Conservation (phyloP, 208 protist species). For the Jaenimonas drosophilae region DNA sequence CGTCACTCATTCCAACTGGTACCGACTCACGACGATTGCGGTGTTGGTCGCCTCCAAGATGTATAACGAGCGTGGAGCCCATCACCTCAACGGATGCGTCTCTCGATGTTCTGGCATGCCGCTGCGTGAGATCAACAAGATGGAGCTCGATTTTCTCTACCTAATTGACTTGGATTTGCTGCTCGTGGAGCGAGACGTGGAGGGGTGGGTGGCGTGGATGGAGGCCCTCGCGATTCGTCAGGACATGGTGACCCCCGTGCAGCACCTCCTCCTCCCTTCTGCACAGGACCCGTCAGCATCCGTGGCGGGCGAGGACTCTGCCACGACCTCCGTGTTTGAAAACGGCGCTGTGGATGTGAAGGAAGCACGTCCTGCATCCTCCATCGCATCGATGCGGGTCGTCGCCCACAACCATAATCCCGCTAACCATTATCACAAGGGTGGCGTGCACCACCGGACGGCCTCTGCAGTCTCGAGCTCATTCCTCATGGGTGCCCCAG, state of each 20-base stretch:
- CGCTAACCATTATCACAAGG: too few relatives aligned
- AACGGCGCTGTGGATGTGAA: too few relatives aligned
- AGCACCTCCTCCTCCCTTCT: too few relatives aligned
- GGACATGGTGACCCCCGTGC: slow-evolving; percentile 35
- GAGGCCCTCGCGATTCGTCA: slow-evolving; percentile 38
- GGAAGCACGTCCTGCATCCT: too few relatives aligned
- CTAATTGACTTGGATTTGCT: slow-evolving; percentile 76
- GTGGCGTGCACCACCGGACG: too few relatives aligned
- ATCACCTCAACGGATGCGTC: slow-evolving; percentile 43
- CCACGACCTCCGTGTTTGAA: too few relatives aligned
- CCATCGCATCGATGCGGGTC: too few relatives aligned
- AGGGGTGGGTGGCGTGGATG: slow-evolving; percentile 72
- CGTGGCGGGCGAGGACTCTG: too few relatives aligned
- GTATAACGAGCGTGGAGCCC: slow-evolving; percentile 61
- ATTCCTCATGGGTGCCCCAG: too few relatives aligned
- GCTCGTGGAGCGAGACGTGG: slow-evolving; percentile 61
- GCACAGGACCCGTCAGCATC: too few relatives aligned
- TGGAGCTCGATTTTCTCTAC: slow-evolving; percentile 83
- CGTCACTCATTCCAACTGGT: slow-evolving; percentile 72
- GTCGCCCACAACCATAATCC: too few relatives aligned
- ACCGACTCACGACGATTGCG: slow-evolving; percentile 50
- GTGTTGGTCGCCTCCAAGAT: slow-evolving; percentile 80
- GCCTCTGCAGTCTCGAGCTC: too few relatives aligned
- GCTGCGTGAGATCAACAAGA: slow-evolving; percentile 36
- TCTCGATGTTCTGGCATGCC: slow-evolving; percentile 43